Conservation (phyloP, 345 rosid species). For the Citrus medica region DNA sequence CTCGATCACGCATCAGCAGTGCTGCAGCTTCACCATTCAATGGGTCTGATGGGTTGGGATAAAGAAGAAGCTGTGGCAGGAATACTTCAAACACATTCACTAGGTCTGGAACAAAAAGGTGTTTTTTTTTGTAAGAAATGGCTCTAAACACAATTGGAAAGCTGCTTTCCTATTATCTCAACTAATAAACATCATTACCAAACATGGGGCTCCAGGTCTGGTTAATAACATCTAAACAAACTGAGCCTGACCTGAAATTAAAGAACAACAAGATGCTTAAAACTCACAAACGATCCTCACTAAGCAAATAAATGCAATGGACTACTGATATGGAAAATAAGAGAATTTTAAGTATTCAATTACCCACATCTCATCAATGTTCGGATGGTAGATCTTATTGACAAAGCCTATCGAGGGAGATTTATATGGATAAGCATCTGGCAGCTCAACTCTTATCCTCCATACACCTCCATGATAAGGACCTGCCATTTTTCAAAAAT, state of each 20-base stretch:
- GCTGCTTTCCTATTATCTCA: neutral
- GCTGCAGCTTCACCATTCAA: conserved; percentile 84
- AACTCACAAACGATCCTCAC: conserved; percentile 1
- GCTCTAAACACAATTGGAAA: neutral
- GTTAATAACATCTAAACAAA: conserved; percentile 90
- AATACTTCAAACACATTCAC: conserved; percentile 74
- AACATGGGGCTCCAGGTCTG: conserved; percentile 77
- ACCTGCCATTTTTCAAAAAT: conserved; percentile 42
- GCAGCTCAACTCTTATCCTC: conserved; percentile 88
- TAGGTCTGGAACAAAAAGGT: conserved; percentile 45
- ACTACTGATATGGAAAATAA: neutral
- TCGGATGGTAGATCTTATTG: conserved; percentile 84
- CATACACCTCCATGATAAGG: conserved; percentile 88
- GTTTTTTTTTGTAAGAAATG: conserved; percentile 11
- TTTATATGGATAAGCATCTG: conserved; percentile 89
- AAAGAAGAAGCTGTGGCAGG: conserved; percentile 73
- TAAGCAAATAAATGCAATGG: conserved; percentile 6
- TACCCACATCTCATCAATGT: conserved; percentile 68
- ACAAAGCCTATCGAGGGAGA: conserved; percentile 56
- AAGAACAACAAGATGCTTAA: neutral
- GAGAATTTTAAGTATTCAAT: neutral
- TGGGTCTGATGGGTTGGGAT: conserved; percentile 78
- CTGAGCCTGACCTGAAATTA: conserved; percentile 60
- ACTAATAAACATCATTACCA: conserved; percentile 32
- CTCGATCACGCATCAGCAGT: conserved; percentile 53